These are phyloP conservation scores for Tetrahymena malaccensis DNA, from an alignment of 73 alveolate species.

Conservation along the genomic window DNA sequence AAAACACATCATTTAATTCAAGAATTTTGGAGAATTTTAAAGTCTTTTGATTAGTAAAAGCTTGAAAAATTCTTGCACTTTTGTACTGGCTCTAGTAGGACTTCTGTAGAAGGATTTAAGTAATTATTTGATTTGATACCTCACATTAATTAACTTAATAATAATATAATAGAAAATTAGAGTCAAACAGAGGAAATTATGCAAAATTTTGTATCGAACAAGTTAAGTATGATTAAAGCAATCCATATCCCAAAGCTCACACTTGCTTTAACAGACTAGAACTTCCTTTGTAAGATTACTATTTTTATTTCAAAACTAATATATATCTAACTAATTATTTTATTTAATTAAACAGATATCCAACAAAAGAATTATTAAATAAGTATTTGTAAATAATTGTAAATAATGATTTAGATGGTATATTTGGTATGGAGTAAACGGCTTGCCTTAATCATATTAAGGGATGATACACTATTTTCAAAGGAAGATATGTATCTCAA, in stretches of 20 bases:
- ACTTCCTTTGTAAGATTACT: constrained; percentile 71
- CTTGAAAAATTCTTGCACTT: constrained; percentile 75
- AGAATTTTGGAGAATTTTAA: constrained; percentile 77
- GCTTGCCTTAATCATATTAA: neutral
- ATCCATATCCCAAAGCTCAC: constrained; percentile 87
- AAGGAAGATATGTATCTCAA: neutral
- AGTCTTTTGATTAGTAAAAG: constrained; percentile 61
- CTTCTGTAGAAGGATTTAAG: constrained; percentile 87
- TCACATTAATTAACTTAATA: neutral
- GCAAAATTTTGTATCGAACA: constrained; percentile 68
- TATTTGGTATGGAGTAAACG: constrained; percentile 45
- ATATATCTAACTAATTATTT: neutral
- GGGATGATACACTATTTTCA: neutral
- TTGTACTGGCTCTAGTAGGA: constrained; percentile 92
- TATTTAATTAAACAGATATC: neutral
- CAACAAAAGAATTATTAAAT: constrained; percentile 26
- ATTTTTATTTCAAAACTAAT: neutral
- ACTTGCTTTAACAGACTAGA: constrained; percentile 94
- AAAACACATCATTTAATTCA: constrained; percentile 52
- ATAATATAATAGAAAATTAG: constrained; percentile 53
- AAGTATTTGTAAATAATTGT: constrained; percentile 26
- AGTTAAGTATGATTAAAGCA: constrained; percentile 49
- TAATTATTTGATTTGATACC: neutral
- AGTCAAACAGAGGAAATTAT: constrained; percentile 81
- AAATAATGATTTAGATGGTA: constrained; percentile 37